Conservation (phyloP, 2,329 filamentous ascomycete genomes). For the Elsinoe fawcettii region DNA sequence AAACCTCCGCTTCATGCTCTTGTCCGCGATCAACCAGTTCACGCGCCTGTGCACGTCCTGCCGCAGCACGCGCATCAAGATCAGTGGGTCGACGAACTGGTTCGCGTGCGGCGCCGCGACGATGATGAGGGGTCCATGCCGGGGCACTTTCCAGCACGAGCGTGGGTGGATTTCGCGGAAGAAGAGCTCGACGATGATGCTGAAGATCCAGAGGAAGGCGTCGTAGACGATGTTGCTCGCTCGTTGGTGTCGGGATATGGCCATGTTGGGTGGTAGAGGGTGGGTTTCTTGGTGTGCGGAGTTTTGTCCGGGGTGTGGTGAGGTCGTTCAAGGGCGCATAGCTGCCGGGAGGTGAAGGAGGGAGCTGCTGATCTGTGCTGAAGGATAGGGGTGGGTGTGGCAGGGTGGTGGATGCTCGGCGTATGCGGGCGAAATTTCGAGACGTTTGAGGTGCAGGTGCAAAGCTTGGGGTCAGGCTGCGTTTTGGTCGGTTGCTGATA, state of each 20-base stretch:
- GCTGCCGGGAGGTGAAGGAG: neutral
- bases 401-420: neutral
- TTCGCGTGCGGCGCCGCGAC: conserved; percentile 97
- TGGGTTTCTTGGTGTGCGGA: neutral
- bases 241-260: neutral
- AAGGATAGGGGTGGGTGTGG: neutral
- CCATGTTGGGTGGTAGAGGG: too few species aligned
- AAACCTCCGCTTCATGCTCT: conserved; percentile 83
- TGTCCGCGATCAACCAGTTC: conserved; percentile 87
- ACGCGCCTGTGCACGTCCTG: conserved; percentile 82
- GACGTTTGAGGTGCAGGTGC: conserved; percentile 1
- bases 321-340: neutral
- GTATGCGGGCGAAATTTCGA: conserved; percentile 3
- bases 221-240: conserved; percentile 48
- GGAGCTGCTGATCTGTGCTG: neutral
- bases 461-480: neutral
- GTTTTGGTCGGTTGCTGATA: neutral
- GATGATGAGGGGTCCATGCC: conserved; percentile 81
- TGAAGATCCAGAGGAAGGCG: conserved; percentile 67
- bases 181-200: conserved; percentile 86
- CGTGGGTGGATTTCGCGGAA: conserved; percentile 95
- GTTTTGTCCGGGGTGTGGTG: neutral
- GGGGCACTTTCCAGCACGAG: conserved; percentile 89
- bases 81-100: conserved; percentile 92
- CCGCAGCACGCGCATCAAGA: conserved; percentile 83